A percentile compares a stretch with the other conserved stretches of the same genome.
phyloP scores from a whole-genome alignment of 2,329 filamentous ascomycete species.

The Biscogniauxia sp. region DNA sequence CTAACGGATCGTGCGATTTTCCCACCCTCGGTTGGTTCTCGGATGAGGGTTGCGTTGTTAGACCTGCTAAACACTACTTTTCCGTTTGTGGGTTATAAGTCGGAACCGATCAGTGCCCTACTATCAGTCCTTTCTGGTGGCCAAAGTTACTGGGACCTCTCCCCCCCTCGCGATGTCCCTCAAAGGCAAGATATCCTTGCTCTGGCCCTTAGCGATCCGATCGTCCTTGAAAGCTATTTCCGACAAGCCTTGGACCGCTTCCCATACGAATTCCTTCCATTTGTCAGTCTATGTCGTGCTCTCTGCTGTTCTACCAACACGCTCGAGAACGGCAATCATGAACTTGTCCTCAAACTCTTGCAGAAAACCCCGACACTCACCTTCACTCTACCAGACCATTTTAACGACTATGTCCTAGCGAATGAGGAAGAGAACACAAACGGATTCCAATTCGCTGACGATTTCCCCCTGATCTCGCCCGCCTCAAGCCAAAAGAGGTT shows the following conservation, averaged over 20 bases:
- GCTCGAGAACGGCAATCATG: conserved; percentile 34
- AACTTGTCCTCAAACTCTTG: conserved; percentile 60
- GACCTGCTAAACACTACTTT: conserved; percentile 69
- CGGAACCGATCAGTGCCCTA: conserved; percentile 66
- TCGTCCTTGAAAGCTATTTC: conserved; percentile 60
- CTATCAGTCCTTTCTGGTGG: conserved; percentile 61
- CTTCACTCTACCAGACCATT: conserved; percentile 68
- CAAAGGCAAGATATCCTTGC: conserved; percentile 35
- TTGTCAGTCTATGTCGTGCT: conserved; percentile 68
- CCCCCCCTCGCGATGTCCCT: conserved; percentile 38
- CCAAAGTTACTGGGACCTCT: conserved; percentile 53
- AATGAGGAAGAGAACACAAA: conserved; percentile 86
- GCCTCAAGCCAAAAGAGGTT: conserved; percentile 44
- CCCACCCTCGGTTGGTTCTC: conserved; percentile 56
- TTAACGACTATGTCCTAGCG: conserved; percentile 72
- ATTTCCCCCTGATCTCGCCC: conserved; percentile 61
- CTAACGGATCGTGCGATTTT: conserved; percentile 46
- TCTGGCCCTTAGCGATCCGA: conserved; percentile 51
- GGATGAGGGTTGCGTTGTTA: conserved; percentile 63
- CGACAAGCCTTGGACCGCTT: conserved; percentile 72
- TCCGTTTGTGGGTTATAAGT: conserved; percentile 67
- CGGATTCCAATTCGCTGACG: conserved; percentile 64
- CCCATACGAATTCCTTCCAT: conserved; percentile 80
- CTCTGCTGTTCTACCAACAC: conserved; percentile 51
- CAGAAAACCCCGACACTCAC: conserved; percentile 72